Base-by-base conservation (phyloP, 225 moss, liverwort and hornwort genomes). In the Marchantia polymorpha region DNA sequence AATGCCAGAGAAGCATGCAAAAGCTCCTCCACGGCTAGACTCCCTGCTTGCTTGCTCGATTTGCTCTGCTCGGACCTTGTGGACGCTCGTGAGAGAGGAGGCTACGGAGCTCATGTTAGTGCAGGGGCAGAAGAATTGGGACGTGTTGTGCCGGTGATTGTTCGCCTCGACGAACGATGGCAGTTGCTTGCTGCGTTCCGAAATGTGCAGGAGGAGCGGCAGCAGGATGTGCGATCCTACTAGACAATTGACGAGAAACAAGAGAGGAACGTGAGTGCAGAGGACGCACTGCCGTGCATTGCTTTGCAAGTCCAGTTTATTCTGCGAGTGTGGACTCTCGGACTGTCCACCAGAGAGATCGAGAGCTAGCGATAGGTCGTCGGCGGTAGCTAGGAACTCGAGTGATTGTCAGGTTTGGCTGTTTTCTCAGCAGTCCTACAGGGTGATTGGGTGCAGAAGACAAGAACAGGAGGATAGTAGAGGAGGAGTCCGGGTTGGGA, bases 1-100 rank as follows among this genome's bases (percentile, higher is more conserved):
- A 46, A 75, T 31, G 73, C 73, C 67, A 67, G 30, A 67, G 27
- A 67, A 29, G 29, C 29, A 67, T 67, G 67, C 30, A 27, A 52
- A 54, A 7, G 3, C 39, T 39, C 39, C 39, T 2, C 39, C 39
- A 39, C 39, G 8, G 14, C 19, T 20, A 19, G 31, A 3, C 10
- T 46, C 11, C 39, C 16, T 46, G 17, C 39, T 69, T 19, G 0
- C 69, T 66, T 66, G 66, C 66, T 66, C 12, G 12, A 7, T 16
- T 23, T 14, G 26, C 26, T 25, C 66, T 9, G 26, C 4, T 30
- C 16, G 39, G 2, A 39, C 25, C 16, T 30, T 31, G 11, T 30
- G 16, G 14, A 68, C 7, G 16, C 26, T 68, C 31, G 39, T 39
- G 39, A 39, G 39, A 39, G 39, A 2, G 11, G n/a, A 7, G 11